Evolutionary conservation across 805 yeast species (phyloP).

Genomic region (Hanseniaspora guilliermondii): DNA sequence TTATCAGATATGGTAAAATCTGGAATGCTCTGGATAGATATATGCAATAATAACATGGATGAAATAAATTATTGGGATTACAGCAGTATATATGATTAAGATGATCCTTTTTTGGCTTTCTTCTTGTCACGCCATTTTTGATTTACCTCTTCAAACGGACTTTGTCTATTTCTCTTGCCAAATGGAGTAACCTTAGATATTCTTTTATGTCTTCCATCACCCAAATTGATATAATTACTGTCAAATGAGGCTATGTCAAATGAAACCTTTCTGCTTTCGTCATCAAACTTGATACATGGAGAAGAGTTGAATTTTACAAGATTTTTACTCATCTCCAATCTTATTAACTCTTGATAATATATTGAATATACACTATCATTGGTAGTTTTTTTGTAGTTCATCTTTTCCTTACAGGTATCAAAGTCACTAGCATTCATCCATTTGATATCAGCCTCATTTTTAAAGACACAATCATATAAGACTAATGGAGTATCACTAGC

Average conservation of each 20-base stretch:
- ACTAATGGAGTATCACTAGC: constrained; percentile 83
- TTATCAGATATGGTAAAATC: constrained; percentile 67
- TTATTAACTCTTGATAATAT: constrained; percentile 5
- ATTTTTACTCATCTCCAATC: constrained; percentile 10
- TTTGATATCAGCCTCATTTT: constrained; percentile 36
- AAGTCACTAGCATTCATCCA: constrained; percentile 35
- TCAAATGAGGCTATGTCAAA: constrained; percentile 22
- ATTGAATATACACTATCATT: constrained; percentile 3
- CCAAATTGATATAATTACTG: constrained; percentile 38
- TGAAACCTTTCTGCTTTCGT: constrained; percentile 1
- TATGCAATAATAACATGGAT: constrained; percentile 11
- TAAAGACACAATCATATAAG: constrained; percentile 70
- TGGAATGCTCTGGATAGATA: constrained; percentile 82
- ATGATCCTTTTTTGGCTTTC: constrained; percentile 15
- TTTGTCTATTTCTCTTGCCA: constrained; percentile 43
- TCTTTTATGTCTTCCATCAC: constrained; percentile 69
- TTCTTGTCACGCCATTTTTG: constrained; percentile 43
- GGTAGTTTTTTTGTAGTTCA: not conserved
- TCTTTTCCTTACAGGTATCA: constrained; percentile 15
- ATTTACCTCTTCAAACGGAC: constrained; percentile 58
- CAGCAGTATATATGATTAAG: constrained; percentile 2
- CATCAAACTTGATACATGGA: not conserved
- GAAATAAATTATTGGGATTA: constrained; percentile 51
- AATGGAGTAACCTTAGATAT: constrained; percentile 47
- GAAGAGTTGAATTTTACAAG: not conserved